Percentiles rank a stretch among this genome's conserved stretches.
Evolutionary conservation across 192 early-diverging fungal species (phyloP).

Genomic region (Neocallimastix lanati): DNA sequence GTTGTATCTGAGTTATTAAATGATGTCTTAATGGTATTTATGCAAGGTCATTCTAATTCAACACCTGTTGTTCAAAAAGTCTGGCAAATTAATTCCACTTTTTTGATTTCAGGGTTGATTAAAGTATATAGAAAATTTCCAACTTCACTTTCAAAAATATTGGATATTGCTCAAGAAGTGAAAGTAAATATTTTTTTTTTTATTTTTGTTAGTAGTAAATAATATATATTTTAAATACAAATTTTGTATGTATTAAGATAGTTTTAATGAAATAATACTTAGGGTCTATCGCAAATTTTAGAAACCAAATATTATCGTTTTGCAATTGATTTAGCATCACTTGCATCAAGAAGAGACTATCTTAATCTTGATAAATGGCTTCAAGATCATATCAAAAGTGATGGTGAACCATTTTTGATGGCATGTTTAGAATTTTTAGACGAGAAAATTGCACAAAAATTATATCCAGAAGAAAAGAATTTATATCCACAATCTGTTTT

Average conservation of each 20-base stretch:
- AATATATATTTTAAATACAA: too few relatives aligned
- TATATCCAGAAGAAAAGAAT: constrained; percentile 17
- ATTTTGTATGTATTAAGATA: too few relatives aligned
- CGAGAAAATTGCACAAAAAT: constrained; percentile 34
- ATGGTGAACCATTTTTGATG: constrained; percentile 40
- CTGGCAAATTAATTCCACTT: constrained; percentile 40
- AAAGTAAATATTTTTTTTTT: too few relatives aligned
- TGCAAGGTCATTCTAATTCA: constrained; percentile 40
- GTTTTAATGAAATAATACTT: too few relatives aligned
- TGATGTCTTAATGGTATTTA: constrained; percentile 38
- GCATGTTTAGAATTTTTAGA: constrained; percentile 59
- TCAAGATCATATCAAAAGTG: constrained; percentile 41
- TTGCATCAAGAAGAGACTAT: constrained; percentile 58
- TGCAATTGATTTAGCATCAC: constrained; percentile 58
- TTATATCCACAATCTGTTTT: constrained; percentile 14
- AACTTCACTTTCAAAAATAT: constrained; percentile 30
- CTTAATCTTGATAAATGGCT: constrained; percentile 76
- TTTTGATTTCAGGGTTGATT: constrained; percentile 41
- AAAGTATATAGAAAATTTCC: constrained; percentile 57
- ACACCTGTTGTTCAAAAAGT: constrained; percentile 46
- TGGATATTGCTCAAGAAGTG: constrained; percentile 64
- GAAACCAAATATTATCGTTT: constrained; percentile 47
- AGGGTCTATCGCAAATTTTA: constrained; percentile 50
- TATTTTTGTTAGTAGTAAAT: too few relatives aligned
- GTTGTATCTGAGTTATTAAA: constrained; percentile 27